Evolutionary conservation across 1,284 basidiomycete genomes (phyloP).

Genomic region (Inonotus obliquus): DNA sequence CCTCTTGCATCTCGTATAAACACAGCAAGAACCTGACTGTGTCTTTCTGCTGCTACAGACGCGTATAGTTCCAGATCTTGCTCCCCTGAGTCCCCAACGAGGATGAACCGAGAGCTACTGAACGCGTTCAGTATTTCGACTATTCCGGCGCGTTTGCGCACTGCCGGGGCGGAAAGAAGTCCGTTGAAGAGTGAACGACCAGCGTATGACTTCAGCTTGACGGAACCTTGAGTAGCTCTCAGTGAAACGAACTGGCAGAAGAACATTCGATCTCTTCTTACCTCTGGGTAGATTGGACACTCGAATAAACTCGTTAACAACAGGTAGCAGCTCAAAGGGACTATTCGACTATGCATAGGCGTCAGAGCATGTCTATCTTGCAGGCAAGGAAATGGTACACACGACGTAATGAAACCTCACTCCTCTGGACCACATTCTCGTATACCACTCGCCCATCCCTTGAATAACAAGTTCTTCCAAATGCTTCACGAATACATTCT

Average conservation of each 20-base stretch:
- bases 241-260: conserved; percentile 21
- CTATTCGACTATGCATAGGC: conserved; percentile 68
- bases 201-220: conserved; percentile 76
- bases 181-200: conserved; percentile 78
- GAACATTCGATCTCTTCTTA: conserved; percentile 25
- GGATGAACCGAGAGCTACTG: conserved; percentile 68
- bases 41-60: conserved; percentile 61
- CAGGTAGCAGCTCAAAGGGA: conserved; percentile 80
- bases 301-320: conserved; percentile 76
- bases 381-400: conserved; percentile 30
- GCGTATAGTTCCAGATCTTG: conserved; percentile 79
- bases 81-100: conserved; percentile 86
- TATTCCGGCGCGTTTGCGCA: conserved; percentile 77
- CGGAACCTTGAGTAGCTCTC: conserved; percentile 41
- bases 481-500: conserved; percentile 75
- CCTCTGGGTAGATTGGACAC: conserved; percentile 65
- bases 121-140: conserved; percentile 77
- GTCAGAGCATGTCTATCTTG: conserved; percentile 5
- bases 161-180: conserved; percentile 66
- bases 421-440: conserved; percentile 59
- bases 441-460: conserved; percentile 86
- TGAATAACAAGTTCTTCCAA: conserved; percentile 74
- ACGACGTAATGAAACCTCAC: conserved; percentile 85
- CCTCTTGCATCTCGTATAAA: conserved; percentile 72
- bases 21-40: conserved; percentile 62